These are phyloP conservation scores for Chlamydomonas asymmetrica DNA, from an alignment of 139 green algal genomes.

Conservation along the genomic window DNA sequence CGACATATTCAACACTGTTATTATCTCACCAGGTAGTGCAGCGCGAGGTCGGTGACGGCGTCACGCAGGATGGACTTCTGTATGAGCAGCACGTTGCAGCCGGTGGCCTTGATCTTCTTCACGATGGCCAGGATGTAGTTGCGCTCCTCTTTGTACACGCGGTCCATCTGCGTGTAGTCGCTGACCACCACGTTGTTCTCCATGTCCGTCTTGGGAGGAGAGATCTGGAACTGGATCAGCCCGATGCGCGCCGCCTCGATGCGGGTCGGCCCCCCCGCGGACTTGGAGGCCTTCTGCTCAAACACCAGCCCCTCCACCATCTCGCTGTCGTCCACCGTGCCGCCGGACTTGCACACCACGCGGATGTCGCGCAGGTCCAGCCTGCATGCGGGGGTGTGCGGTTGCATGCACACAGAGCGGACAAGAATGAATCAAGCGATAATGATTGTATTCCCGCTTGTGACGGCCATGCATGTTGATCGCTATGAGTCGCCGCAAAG, in stretches of 20 bases:
- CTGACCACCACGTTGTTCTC: slow-evolving; percentile 97
- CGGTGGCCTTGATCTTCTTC: slow-evolving; percentile 95
- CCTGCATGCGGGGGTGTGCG: too few relatives aligned
- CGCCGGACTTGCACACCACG: slow-evolving; percentile 91
- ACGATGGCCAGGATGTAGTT: slow-evolving; percentile 98
- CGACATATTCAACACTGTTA: too few relatives aligned
- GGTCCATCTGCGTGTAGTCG: slow-evolving; percentile 91
- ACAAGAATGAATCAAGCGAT: too few relatives aligned
- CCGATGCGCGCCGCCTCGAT: slow-evolving; percentile 85
- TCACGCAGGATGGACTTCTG: slow-evolving; percentile 99
- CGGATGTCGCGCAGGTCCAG: slow-evolving; percentile 95
- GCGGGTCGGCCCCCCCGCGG: slow-evolving; percentile 84
- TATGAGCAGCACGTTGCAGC: slow-evolving; percentile 98
- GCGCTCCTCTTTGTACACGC: slow-evolving; percentile 94
- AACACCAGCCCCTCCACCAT: slow-evolving; percentile 96
- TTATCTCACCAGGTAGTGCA: slow-evolving; percentile 97
- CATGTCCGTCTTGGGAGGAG: slow-evolving; percentile 97
- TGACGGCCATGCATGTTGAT: too few relatives aligned
- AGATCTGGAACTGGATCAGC: slow-evolving; percentile 65
- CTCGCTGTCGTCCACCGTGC: slow-evolving; percentile 95
- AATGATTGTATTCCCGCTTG: too few relatives aligned
- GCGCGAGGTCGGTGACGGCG: slow-evolving; percentile 92
- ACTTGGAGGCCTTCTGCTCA: slow-evolving; percentile 89
- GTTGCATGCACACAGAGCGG: neutral
- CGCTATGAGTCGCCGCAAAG: too few relatives aligned